phyloP scores from a whole-genome alignment of 495 filamentous ascomycete genomes.

The Penicillium parvum region DNA sequence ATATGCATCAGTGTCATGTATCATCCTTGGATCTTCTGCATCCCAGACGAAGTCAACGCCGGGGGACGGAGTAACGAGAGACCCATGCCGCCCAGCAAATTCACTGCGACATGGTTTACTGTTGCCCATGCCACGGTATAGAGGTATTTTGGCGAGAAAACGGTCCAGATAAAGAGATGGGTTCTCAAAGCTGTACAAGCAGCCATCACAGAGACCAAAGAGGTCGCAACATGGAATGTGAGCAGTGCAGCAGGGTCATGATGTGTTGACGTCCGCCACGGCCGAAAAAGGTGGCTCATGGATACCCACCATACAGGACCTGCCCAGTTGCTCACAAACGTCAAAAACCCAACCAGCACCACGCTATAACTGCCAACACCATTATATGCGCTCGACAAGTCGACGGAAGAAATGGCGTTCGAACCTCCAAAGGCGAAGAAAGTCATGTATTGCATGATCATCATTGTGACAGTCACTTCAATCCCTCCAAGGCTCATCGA shows the following conservation, averaged over 20 bases:
- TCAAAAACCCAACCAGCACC: conserved; percentile 66
- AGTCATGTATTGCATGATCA: conserved; percentile 66
- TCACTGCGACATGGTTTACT: conserved; percentile 72
- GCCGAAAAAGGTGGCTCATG: conserved; percentile 53
- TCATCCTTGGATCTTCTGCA: conserved; percentile 23
- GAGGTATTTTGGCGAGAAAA: conserved; percentile 95
- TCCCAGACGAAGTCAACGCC: not conserved
- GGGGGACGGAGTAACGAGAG: conserved; percentile 46
- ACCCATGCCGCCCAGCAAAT: conserved; percentile 43
- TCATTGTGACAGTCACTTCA: conserved; percentile 58
- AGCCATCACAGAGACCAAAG: conserved; percentile 71
- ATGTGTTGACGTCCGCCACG: conserved; percentile 17
- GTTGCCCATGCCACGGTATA: conserved; percentile 85
- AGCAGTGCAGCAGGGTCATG: conserved; percentile 51
- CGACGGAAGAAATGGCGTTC: conserved; percentile 87
- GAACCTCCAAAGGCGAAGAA: conserved; percentile 92
- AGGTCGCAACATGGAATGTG: conserved; percentile 60
- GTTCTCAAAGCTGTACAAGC: conserved; percentile 80
- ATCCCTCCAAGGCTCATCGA: conserved; percentile 41
- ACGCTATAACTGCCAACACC: conserved; percentile 68
- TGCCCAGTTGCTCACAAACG: conserved; percentile 87
- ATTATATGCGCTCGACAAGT: conserved; percentile 80
- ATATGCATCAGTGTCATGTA: too few species aligned
- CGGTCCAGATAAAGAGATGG: conserved; percentile 98
- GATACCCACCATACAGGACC: conserved; percentile 83